phyloP scores from a whole-genome alignment of 768 basidiomycete genomes.

The Paxillus involutus region DNA sequence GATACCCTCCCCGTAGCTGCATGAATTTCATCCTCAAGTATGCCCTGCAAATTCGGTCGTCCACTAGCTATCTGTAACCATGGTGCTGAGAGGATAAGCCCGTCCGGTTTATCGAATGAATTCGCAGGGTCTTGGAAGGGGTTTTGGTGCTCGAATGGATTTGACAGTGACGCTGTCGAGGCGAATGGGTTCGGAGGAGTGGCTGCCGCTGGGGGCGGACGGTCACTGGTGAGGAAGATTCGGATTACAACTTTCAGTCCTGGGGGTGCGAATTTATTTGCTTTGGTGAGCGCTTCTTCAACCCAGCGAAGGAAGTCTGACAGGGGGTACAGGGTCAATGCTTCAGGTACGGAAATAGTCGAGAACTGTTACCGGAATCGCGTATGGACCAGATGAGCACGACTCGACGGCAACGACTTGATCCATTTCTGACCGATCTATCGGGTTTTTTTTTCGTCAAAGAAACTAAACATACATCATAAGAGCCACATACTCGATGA shows the following conservation, averaged over 20 bases:
- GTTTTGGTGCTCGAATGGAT: background rate
- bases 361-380: slow-evolving; percentile 30
- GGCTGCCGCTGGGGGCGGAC: background rate
- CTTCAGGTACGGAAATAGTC: background rate
- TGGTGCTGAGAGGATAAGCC: background rate
- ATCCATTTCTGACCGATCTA: slow-evolving; percentile 15
- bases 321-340: background rate
- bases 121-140: background rate
- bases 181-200: slow-evolving; percentile 1
- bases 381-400: slow-evolving; percentile 46
- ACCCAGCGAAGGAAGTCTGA: slow-evolving; percentile 14
- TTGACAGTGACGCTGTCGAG: background rate
- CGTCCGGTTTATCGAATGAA: background rate
- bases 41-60: slow-evolving; percentile 38
- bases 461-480: background rate
- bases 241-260: slow-evolving; percentile 16
- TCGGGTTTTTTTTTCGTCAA: background rate
- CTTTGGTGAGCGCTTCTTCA: slow-evolving; percentile 13
- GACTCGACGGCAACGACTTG: slow-evolving; percentile 30
- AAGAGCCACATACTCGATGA: slow-evolving; percentile 36
- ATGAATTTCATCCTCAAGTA: slow-evolving; percentile 37
- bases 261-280: slow-evolving; percentile 11
- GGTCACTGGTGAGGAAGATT: slow-evolving; percentile 11
- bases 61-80: slow-evolving; percentile 32
- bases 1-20: slow-evolving; percentile 34